Conservation (phyloP, 2,329 filamentous ascomycete species). For the Blastomyces gilchristii region DNA sequence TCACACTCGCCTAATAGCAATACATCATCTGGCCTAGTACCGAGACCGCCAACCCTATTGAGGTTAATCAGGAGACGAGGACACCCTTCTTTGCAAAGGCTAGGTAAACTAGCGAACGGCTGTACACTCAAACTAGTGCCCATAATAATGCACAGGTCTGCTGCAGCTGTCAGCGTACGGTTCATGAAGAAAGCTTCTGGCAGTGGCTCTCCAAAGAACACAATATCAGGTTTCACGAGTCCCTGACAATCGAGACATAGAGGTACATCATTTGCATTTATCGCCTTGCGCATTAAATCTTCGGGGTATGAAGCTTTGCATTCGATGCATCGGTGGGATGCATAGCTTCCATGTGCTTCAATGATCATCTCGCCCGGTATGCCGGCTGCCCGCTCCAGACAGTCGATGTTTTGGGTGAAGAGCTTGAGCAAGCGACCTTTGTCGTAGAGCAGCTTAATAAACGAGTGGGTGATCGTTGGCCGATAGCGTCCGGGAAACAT, state of each 20-base stretch:
- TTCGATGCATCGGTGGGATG: constrained; percentile 80
- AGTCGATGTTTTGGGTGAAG: constrained; percentile 98
- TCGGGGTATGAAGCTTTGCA: constrained; percentile 65
- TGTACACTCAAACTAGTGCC: constrained; percentile 82
- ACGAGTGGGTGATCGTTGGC: constrained; percentile 82
- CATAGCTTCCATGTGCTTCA: constrained; percentile 93
- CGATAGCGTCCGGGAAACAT: constrained; percentile 82
- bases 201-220: constrained; percentile 77
- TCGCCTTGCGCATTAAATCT: constrained; percentile 60
- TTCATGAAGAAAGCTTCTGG: constrained; percentile 56
- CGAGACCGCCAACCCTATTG: constrained; percentile 70
- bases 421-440: constrained; percentile 68
- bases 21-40: constrained; percentile 72
- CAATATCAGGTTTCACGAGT: constrained; percentile 85
- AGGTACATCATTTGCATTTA: constrained; percentile 59
- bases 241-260: constrained; percentile 62
- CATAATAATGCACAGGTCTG: constrained; percentile 74
- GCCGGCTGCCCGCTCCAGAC: constrained; percentile 77
- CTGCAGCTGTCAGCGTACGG: constrained; percentile 45
- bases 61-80: constrained; percentile 82
- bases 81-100: constrained; percentile 48
- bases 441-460: constrained; percentile 68
- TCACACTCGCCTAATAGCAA: constrained; percentile 76
- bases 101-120: constrained; percentile 75
- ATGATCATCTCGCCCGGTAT: constrained; percentile 72